Evolutionary conservation across 257 asterid genomes (phyloP), one percentile per base, ranked within the genome.

Genomic region (Eustoma russellianum): DNA sequence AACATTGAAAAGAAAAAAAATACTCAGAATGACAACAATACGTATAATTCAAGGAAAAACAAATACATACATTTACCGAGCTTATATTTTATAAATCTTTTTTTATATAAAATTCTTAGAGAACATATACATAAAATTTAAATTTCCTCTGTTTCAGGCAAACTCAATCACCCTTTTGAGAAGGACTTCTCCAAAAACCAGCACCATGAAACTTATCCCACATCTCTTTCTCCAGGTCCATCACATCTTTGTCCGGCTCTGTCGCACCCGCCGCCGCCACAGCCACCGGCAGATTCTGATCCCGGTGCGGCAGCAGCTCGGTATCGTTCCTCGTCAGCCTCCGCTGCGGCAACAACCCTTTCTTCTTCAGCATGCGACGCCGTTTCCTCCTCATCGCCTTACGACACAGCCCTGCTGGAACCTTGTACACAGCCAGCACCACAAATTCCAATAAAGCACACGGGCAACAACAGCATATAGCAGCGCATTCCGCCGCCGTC

Each of bases 131-230:
- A 24, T 24, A 2, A 24, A 24, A 24, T 24, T 24, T 24, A 24
- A 24, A 24, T 24, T 24, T 24, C 30, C 30, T 24, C 30, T 24
- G 3, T 24, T 0, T 24, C 30, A 24, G 2, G 30, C 30, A 24
- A 38, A 11, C 43, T 38, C 9, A 6, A 0, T 73, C 81, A 41
- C 50, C 61, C 51, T 65, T 71, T 13, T 79, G 87, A 30, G 96
- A 88, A 17, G 73, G 60, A 69, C 95, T 88, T 75, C 95, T 68
- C 95, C 95, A 88, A 63, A 88, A 88, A 0, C 96, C 96, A 62
- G 81, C 80, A 13, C 79, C 47, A 76, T 74, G 69, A 35, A 84
- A 84, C 52, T 61, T 70, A 14, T 79, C 85, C 69, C 82, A 72
- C 96, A 88, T 84, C 64, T 84, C 96, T 76, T 73, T 77, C 56